A percentile compares a stretch with the other conserved stretches of the same genome.
Evolutionary conservation across 2,329 filamentous ascomycete species (phyloP).

Genomic region (Cladophialophora yegresii): DNA sequence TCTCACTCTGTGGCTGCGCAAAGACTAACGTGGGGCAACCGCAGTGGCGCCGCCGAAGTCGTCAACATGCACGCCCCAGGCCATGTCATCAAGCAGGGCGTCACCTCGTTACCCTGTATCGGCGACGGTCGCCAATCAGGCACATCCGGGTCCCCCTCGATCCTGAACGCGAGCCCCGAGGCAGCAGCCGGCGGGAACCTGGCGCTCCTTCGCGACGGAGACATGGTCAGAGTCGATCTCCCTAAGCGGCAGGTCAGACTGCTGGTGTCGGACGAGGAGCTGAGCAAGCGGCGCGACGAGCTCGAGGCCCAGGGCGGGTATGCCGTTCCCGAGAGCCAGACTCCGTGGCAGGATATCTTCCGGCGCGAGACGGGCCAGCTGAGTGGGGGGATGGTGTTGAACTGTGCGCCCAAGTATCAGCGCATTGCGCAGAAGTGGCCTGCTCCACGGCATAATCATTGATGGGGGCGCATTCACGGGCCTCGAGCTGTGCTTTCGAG

Average conservation of each 20-base stretch:
- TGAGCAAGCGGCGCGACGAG: slow-evolving; percentile 45
- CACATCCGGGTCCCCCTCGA: slow-evolving; percentile 58
- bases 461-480: background rate
- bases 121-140: slow-evolving; percentile 59
- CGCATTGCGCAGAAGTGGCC: slow-evolving; percentile 49
- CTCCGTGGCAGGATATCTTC: slow-evolving; percentile 57
- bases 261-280: slow-evolving; percentile 48
- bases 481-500: background rate
- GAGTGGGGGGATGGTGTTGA: slow-evolving; percentile 53
- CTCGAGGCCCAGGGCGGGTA: slow-evolving; percentile 47
- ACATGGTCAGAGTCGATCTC: slow-evolving; percentile 55
- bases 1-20: background rate
- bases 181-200: slow-evolving; percentile 58
- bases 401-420: slow-evolving; percentile 51
- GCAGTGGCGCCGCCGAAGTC: slow-evolving; percentile 52
- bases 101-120: slow-evolving; percentile 54
- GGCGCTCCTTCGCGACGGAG: slow-evolving; percentile 54
- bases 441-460: slow-evolving; percentile 52
- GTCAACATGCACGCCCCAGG: slow-evolving; percentile 57
- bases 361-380: slow-evolving; percentile 51
- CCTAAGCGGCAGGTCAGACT: slow-evolving; percentile 54
- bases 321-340: slow-evolving; percentile 47
- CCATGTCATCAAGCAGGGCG: slow-evolving; percentile 49
- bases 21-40: background rate
- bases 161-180: slow-evolving; percentile 59